Base-by-base conservation (phyloP, 2,329 filamentous ascomycete species). In the Fusarium nurragi region DNA sequence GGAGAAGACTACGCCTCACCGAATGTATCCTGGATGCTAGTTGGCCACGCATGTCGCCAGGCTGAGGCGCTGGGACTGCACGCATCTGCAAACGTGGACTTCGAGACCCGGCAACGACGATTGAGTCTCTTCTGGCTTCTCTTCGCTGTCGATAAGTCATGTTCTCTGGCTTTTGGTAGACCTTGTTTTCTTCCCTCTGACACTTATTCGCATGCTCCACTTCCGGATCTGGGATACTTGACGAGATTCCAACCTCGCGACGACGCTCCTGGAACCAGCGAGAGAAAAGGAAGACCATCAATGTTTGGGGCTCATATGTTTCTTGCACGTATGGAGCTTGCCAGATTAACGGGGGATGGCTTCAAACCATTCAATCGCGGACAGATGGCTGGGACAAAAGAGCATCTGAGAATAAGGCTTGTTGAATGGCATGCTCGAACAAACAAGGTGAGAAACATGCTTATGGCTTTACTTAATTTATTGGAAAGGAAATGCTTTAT, bases 11-110 rank as follows among this genome's bases (percentile, higher is more conserved):
- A 54, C 16, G 19, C 59, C 4, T 60, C 44, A 2, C 59, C 59
- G 6, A 59, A 46, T 18, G 4, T 39, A 5, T 59, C 54, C 0
- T 62, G 54, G 54, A 62, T 62, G 59, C 28, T 62, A 6, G 40
- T 60, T 10, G 49, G 59, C 16, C 59, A 62, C 19, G 59, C 59
- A 3, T 59, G 54, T 18, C 54, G 44, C 4, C 59, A 59, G 6
- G 59, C 44, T 5, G 45, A 62, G 25, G 59, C 44, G 6, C 16
- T 62, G 2, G 34, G 39, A 1, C 25, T 62, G 5, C 25, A 54
- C 4, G 4, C 14, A 5, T 9, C 28, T 1, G 16, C n/a, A 2
- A 7, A 16, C 7, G 11, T 4, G 12, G 54, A 48, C 7, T 40
- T 22, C 21, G 34, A 23, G 28, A 45, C 25, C 4, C 18, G 16